Conservation (phyloP, 352 stramenopile genomes). For the Globisporangium spinosum region DNA sequence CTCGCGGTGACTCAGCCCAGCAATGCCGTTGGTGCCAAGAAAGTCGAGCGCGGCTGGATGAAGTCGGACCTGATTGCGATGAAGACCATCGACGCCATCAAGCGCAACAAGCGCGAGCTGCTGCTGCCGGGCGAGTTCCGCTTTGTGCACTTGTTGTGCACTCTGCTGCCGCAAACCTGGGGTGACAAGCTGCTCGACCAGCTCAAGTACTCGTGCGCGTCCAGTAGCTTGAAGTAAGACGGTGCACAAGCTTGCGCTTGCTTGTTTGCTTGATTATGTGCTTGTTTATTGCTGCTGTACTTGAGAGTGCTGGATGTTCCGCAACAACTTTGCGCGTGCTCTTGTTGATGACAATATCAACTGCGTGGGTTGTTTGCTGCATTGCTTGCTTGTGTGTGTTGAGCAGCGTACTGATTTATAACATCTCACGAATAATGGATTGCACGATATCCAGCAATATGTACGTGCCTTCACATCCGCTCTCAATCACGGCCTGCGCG, state of each 20-base stretch:
- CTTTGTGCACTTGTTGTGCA: constrained; percentile 10
- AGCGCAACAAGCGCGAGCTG: constrained; percentile 18
- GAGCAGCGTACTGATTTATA: background rate
- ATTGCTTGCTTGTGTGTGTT: background rate
- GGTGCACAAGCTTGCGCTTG: background rate
- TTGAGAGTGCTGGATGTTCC: background rate
- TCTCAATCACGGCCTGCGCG: background rate
- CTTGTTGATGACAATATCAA: background rate
- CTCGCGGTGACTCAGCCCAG: background rate
- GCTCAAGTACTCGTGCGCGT: constrained; percentile 17
- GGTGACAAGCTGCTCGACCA: constrained; percentile 17
- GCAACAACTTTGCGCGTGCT: background rate
- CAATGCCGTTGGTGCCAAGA: background rate
- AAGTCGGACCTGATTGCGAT: constrained; percentile 10
- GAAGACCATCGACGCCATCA: constrained; percentile 16
- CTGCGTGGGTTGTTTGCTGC: background rate
- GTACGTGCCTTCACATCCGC: too few relatives aligned
- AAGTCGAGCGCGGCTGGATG: constrained; percentile 18
- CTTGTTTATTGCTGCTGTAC: background rate
- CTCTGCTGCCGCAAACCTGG: constrained; percentile 19
- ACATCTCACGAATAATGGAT: background rate
- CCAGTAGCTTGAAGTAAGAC: background rate
- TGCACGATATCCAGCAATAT: background rate
- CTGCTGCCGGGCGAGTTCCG: constrained; percentile 12
- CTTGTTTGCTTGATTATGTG: background rate